phyloP scores from a whole-genome alignment of 257 asterid genomes.

The Coffea canephora region DNA sequence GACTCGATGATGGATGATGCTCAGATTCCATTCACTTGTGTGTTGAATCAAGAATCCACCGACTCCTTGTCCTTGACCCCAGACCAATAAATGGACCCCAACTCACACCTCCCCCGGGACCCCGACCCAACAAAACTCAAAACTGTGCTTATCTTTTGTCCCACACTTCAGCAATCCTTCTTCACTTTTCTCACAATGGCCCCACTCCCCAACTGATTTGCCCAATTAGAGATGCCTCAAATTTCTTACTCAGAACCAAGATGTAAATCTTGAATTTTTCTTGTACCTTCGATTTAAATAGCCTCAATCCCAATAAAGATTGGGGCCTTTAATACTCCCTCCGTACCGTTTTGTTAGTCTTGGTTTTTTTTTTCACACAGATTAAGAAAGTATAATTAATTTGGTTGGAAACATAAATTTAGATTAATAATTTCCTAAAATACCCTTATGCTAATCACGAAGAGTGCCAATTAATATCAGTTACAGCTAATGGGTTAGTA shows the following conservation, averaged over 20 bases:
- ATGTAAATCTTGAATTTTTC: constrained; percentile 3
- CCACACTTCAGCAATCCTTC: constrained; percentile 16
- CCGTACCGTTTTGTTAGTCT: too few relatives aligned
- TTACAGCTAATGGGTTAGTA: too few relatives aligned
- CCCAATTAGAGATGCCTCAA: neutral
- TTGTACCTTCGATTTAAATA: neutral
- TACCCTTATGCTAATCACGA: too few relatives aligned
- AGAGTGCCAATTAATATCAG: too few relatives aligned
- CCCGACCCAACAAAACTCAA: neutral
- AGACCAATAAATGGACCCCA: neutral
- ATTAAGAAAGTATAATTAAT: too few relatives aligned
- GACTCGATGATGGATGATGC: neutral
- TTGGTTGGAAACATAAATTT: too few relatives aligned
- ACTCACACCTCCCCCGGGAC: too few relatives aligned
- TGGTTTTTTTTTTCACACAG: too few relatives aligned
- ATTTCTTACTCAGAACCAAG: neutral
- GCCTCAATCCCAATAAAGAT: neutral
- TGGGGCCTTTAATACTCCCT: too few relatives aligned
- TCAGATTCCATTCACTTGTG: neutral
- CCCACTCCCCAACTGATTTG: constrained; percentile 27
- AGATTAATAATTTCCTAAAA: too few relatives aligned
- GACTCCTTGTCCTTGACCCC: neutral
- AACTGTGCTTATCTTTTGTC: constrained; percentile 14
- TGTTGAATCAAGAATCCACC: neutral
- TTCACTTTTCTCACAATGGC: constrained; percentile 15